These are phyloP conservation scores for Golubevia sp. DNA, from an alignment of 1,284 basidiomycete species.

Conservation along the genomic window DNA sequence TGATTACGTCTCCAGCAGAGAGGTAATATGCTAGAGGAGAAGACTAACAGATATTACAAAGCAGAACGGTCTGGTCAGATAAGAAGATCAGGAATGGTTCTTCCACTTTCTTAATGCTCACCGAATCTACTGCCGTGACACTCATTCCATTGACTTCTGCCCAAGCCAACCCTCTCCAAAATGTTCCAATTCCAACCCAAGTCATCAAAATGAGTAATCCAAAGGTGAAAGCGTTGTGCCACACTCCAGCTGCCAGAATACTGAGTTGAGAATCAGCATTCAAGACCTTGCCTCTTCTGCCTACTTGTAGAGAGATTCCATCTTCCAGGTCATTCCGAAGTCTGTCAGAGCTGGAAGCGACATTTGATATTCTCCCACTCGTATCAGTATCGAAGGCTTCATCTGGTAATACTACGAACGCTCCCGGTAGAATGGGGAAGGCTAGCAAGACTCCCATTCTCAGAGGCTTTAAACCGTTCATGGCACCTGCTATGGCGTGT, in stretches of 20 bases:
- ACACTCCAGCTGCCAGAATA: constrained; percentile 5
- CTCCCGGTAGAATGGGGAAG: constrained; percentile 3
- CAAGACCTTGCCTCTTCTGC: neutral
- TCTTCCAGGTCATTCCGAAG: no score
- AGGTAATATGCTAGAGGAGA: no score
- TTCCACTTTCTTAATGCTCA: no score
- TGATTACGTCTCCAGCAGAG: no score
- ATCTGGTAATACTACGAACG: constrained; percentile 4
- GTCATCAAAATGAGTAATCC: neutral
- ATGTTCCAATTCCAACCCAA: neutral
- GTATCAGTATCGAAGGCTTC: constrained; percentile 3
- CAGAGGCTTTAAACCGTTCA: constrained; percentile 1
- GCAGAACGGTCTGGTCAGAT: no score
- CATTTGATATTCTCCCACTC: no score
- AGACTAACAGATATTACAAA: no score
- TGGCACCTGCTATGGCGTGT: constrained; percentile 4
- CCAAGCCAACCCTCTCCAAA: no score
- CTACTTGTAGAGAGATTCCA: no score
- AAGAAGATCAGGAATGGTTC: no score
- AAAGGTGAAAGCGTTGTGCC: constrained; percentile 1
- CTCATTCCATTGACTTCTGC: no score
- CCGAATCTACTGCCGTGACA: no score
- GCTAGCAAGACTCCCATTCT: constrained; percentile 1
- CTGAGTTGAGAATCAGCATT: neutral
- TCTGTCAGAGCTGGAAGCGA: neutral